A percentile compares a stretch with the other conserved stretches of the same genome.
phyloP scores from a whole-genome alignment of 208 protist species.

The Zelonia costaricensis region DNA sequence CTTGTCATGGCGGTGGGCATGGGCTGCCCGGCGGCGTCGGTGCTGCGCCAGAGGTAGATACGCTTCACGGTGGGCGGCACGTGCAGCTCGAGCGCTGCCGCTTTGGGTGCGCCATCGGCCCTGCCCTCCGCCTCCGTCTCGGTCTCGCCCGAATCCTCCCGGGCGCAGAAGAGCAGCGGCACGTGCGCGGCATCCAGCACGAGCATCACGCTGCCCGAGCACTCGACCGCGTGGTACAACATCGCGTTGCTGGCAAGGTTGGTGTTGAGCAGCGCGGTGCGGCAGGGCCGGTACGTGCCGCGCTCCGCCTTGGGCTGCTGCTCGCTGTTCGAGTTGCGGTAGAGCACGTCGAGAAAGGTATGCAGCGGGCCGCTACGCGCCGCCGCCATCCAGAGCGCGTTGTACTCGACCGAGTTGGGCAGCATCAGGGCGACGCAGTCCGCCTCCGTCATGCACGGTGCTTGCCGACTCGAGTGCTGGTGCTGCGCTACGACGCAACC shows the following conservation, averaged over 20 bases:
- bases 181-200: conserved; percentile 43
- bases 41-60: conserved; percentile 58
- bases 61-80: conserved; percentile 46
- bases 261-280: conserved; percentile 64
- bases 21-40: conserved; percentile 8
- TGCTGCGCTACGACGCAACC: too few species aligned
- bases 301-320: conserved; percentile 7
- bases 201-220: conserved; percentile 30
- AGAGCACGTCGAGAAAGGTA: conserved; percentile 49
- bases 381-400: conserved; percentile 47
- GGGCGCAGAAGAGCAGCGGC: conserved; percentile 41
- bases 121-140: background rate
- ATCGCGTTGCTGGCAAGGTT: conserved; percentile 56
- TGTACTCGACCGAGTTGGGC: conserved; percentile 63
- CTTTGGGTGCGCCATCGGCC: background rate
- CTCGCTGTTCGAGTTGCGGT: conserved; percentile 28
- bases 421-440: conserved; percentile 59
- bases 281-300: conserved; percentile 45
- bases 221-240: conserved; percentile 50
- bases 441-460: conserved; percentile 2
- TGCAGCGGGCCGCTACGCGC: conserved; percentile 36
- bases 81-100: conserved; percentile 14
- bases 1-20: conserved; percentile 9
- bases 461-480: background rate
- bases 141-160: background rate